Base-by-base conservation (phyloP, 2,329 filamentous ascomycete genomes). In the Biscogniauxia sp. region DNA sequence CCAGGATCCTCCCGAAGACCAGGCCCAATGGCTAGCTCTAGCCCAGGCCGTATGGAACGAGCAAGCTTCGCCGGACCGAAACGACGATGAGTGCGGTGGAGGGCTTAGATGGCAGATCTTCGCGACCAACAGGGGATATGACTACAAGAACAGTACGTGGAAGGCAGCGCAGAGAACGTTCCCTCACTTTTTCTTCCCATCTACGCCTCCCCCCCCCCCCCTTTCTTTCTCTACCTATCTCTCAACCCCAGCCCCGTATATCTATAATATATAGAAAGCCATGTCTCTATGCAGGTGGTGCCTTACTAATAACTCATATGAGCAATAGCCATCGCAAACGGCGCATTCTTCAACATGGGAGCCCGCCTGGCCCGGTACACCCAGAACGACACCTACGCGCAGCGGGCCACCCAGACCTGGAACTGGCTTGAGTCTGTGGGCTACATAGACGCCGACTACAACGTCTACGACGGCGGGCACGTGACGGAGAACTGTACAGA, bases 71-170 rank as follows among this genome's bases (percentile, higher is more conserved):
- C 69, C 73, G 8, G 79, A 83, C 41, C 79, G 86, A 20, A 87
- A 84, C 80, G 83, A 89, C 66, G 65, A 72, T 0, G 79, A 79
- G 0, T 90, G 88, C 69, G 78, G 77, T 53, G 87, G 87, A 57
- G 88, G 88, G 4, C 69, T 91, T 64, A 81, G 83, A 63, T 90
- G 88, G 88, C 88, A 90, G 74, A 84, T 89, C 55, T 87, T 82
- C 72, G 75, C 80, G 1, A 82, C 80, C 66, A 87, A 88, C 67
- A 79, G 74, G 28, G 86, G 86, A 19, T 78, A 75, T 62, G 70
- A 74, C 59, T 79, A 79, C 69, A 79, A 81, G 69, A 80, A 81
- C 63, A 74, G 69, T 73, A 67, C 53, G 70, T 61, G 20, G 19
- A 49, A 54, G 20, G 20, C 50, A 23, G 11, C 37, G 20, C 11